Base-by-base conservation (phyloP, 1,284 basidiomycete genomes). In the Ganoderma meredithae region DNA sequence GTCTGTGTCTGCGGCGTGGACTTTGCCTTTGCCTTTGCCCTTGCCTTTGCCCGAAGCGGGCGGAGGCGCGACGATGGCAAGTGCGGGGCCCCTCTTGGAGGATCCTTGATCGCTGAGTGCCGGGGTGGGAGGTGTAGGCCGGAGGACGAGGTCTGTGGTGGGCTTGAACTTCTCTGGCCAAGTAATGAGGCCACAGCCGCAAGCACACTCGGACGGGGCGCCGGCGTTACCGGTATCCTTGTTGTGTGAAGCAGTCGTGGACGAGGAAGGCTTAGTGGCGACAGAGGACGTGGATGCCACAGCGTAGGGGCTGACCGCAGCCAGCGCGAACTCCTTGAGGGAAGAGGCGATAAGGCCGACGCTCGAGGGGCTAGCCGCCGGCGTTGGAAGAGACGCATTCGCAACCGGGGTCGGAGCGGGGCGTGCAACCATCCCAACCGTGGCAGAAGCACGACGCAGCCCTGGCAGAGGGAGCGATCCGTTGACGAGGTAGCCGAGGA, bases 401-500 rank as follows among this genome's bases (percentile, higher is more conserved):
- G 72, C 64, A 7, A 68, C 60, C 5, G 69, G 69, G 1, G 69
- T 40, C 8, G 71, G 56, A 10, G 62, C 63, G 3, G 73, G 70
- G 36, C 72, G 71, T 36, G 71, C 60, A 4, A 67, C 49, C 3
- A 62, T 49, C 22, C 65, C 67, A 53, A 71, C 27, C 63, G 72
- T 63, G 64, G 70, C 36, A 36, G 68, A 39, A 62, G 62, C 47
- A 61, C 65, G 43, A 56, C 70, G 62, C 44, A 52, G 47, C 40
- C 60, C 44, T 10, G 64, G 25, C 7, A 66, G 60, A 25, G 49
- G 69, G 13, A 64, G 62, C n/a, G 61, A 70, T 4, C 85, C 84
- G 68, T 89, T 88, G 73, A 89, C 84, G 10, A 88, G 81, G 69
- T 90, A 86, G 15, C 90, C 89, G 64, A 91, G 80, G n/a, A 92